phyloP scores from a whole-genome alignment of 2,329 filamentous ascomycete species.

The Colletotrichum sp. region DNA sequence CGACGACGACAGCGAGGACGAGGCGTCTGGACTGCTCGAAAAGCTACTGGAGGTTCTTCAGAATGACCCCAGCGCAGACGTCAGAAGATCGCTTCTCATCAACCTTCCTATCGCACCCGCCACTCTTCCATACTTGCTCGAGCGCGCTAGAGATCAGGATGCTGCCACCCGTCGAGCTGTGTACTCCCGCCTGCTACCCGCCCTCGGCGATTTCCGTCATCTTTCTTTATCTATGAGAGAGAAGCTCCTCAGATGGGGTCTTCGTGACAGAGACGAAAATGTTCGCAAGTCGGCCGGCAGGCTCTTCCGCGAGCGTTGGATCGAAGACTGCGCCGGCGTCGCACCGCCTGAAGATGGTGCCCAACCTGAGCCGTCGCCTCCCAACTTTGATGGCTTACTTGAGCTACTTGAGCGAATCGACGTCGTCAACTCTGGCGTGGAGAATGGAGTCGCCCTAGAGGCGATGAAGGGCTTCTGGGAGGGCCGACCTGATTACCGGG shows the following conservation, averaged over 20 bases:
- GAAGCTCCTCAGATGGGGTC: constrained; percentile 92
- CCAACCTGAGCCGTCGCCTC: constrained; percentile 62
- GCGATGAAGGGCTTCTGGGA: constrained; percentile 98
- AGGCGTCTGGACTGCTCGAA: constrained; percentile 73
- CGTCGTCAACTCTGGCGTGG: constrained; percentile 85
- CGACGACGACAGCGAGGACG: constrained; percentile 71
- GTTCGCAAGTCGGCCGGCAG: constrained; percentile 91
- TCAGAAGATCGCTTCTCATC: constrained; percentile 83
- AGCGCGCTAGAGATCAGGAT: constrained; percentile 90
- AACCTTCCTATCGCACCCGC: constrained; percentile 87
- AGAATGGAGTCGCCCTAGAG: constrained; percentile 88
- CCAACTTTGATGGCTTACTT: constrained; percentile 81
- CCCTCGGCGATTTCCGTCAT: constrained; percentile 92
- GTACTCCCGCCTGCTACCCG: constrained; percentile 86
- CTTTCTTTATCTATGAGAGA: constrained; percentile 93
- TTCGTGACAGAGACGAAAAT: constrained; percentile 91
- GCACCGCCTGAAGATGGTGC: constrained; percentile 64
- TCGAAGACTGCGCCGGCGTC: constrained; percentile 86
- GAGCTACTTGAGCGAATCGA: constrained; percentile 95
- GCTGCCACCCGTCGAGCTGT: constrained; percentile 82
- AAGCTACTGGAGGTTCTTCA: constrained; percentile 89
- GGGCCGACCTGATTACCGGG: constrained; percentile 81
- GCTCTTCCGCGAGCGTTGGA: constrained; percentile 95
- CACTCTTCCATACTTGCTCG: constrained; percentile 86
- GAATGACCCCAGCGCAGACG: constrained; percentile 93